Evolutionary conservation across 148 eudicot genomes (phyloP), one percentile per base, ranked within the genome.

Genomic region (Silene conica): DNA sequence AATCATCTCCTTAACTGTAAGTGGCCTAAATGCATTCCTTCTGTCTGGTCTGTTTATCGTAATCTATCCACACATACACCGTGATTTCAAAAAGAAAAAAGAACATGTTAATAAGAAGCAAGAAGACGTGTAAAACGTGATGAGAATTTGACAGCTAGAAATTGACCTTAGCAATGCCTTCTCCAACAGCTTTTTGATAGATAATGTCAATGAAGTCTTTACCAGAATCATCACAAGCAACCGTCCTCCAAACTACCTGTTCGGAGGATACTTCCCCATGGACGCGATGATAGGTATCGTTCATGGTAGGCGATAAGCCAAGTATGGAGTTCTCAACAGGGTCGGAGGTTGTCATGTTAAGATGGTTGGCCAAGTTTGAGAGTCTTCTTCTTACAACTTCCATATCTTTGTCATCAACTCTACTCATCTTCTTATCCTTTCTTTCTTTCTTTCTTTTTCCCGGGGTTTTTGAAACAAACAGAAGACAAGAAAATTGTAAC

Each of bases 21-120:
- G 90, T 21, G 98, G 97, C 71, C 98, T 82, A 72, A 92, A 95
- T 10, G 98, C 97, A 84, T 95, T 95, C 80, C 98, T 92, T 72
- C 88, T 89, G 68, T 92, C 90, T 14, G 96, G 97, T 78, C 98
- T 84, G 74, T 95, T 95, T 34, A 95, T 95, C 31, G 98, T 92
- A 61, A 95, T 95, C 97, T 95, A 61, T 68, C 67, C 10, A 62
- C 20, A 61, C 38, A 34, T 12, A 63, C 54, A 22, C 22, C 45
- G 8, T 63, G 14, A 48, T 46, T 1, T 26, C 55, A 4, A 20
- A 38, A 38, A 38, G 1, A 7, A 6, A 15, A 18, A 55, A 22
- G 1, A 34, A 20, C 20, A 38, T 5, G 8, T 19, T 20, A 59
- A 28, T 31, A 43, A 55, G 11, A 55, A 52, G 43, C 20, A 6